Evolutionary conservation across 2,329 filamentous ascomycete species (phyloP), one percentile per base, ranked within the genome.

Genomic region (Penicillium sp.): DNA sequence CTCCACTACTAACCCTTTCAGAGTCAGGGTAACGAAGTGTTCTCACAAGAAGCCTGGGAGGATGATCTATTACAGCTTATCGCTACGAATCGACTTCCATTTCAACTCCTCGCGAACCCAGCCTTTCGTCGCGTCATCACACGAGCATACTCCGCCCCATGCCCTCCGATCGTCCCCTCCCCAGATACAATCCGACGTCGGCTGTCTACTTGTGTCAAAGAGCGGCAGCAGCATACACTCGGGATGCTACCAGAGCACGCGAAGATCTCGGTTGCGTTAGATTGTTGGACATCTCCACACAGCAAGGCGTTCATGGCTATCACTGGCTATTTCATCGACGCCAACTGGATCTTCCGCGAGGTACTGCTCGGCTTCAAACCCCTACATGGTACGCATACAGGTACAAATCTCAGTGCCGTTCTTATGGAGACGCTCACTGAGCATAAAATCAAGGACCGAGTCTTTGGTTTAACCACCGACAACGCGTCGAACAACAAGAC

Each of bases 401-500:
- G 48, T n/a, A 18, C 4, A 0, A 38, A 54, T 21, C 34, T 54
- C 0, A 39, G 45, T 21, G n/a, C 6, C n/a, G 36, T 49, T 38
- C 18, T 54, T 2, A 15, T 54, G 2, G 1, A 42, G 0, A 26
- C 33, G 4, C 42, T 54, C 12, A 1, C 42, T n/a, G 28, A 54
- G 13, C 43, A 53, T 38, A 10, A 42, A 2, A 56, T 56, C 23
- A 12, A n/a, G 6, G 26, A 51, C 9, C 8, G 47, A 7, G 33
- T 56, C 2, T 31, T 52, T 5, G 26, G n/a, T n/a, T n/a, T n/a
- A n/a, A n/a, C n/a, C n/a, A n/a, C n/a, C n/a, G n/a, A n/a, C n/a
- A 54, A 54, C 23, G 48, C 51, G 18, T 57, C 45, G 6, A 57
- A 57, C 38, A 54, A 57, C 23, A 13, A 9, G 13, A 54, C 51